Percentiles rank a stretch among this genome's conserved stretches.
phyloP scores from a whole-genome alignment of 495 filamentous ascomycete species.

The Podospora didyma region DNA sequence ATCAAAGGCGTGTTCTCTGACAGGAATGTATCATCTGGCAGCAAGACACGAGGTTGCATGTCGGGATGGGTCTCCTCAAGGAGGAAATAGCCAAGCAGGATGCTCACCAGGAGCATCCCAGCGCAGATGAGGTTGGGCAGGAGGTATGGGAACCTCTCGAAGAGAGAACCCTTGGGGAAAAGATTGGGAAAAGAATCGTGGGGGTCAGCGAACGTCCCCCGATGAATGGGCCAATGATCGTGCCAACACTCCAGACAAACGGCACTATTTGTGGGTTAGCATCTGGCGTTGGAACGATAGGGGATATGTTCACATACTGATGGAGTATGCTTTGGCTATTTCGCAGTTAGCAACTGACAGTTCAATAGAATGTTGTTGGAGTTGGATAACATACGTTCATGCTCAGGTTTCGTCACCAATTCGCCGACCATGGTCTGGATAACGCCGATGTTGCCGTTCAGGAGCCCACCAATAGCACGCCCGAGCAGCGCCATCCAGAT shows the following conservation, averaged over 20 bases:
- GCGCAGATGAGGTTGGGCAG: slow-evolving; percentile 78
- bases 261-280: slow-evolving; percentile 48
- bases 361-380: neutral
- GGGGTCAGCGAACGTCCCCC: slow-evolving; percentile 76
- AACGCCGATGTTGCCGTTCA: slow-evolving; percentile 87
- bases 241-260: slow-evolving; percentile 83
- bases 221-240: slow-evolving; percentile 77
- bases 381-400: slow-evolving; percentile 63
- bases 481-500: slow-evolving; percentile 75
- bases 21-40: slow-evolving; percentile 50
- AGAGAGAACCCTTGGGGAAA: slow-evolving; percentile 60
- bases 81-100: slow-evolving; percentile 67
- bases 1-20: slow-evolving; percentile 66
- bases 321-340: slow-evolving; percentile 69
- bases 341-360: slow-evolving; percentile 22
- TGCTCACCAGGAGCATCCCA: slow-evolving; percentile 65
- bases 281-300: neutral
- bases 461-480: slow-evolving; percentile 68
- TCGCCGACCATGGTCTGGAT: slow-evolving; percentile 93
- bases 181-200: slow-evolving; percentile 61
- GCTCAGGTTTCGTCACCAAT: slow-evolving; percentile 69
- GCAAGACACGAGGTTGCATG: slow-evolving; percentile 58
- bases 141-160: slow-evolving; percentile 76
- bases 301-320: slow-evolving; percentile 34
- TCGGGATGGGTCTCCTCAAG: slow-evolving; percentile 80